These are phyloP conservation scores for Lizanozyma gosingica DNA, from an alignment of 1,139 yeast genomes.

Conservation along the genomic window DNA sequence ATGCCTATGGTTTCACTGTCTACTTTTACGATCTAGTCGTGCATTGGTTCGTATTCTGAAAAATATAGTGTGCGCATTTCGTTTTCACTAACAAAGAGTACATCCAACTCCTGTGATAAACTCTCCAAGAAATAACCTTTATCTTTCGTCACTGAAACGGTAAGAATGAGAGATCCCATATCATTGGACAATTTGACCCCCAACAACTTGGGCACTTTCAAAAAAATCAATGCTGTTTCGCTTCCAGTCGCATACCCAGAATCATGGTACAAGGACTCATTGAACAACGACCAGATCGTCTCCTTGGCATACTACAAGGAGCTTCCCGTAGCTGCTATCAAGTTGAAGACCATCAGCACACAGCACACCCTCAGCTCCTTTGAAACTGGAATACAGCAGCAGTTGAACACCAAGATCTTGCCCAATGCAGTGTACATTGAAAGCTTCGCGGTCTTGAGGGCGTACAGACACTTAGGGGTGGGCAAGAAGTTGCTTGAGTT, in stretches of 20 bases:
- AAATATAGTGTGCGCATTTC: too few relatives aligned
- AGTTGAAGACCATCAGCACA: slow-evolving; percentile 37
- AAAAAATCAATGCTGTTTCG: slow-evolving; percentile 35
- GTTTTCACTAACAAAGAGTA: too few relatives aligned
- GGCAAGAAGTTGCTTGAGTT: slow-evolving; percentile 52
- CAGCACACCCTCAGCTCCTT: slow-evolving; percentile 2
- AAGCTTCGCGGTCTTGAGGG: slow-evolving; percentile 54
- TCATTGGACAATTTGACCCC: slow-evolving; percentile 48
- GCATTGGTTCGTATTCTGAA: too few relatives aligned
- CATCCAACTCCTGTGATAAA: too few relatives aligned
- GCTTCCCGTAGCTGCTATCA: slow-evolving; percentile 65
- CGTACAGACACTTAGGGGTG: slow-evolving; percentile 52
- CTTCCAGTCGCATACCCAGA: slow-evolving; percentile 37
- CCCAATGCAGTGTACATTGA: slow-evolving; percentile 55
- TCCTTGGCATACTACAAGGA: slow-evolving; percentile 50
- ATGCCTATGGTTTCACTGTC: too few relatives aligned
- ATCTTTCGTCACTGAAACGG: neutral
- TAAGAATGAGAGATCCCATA: slow-evolving; percentile 27
- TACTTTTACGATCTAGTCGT: too few relatives aligned
- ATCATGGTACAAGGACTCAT: slow-evolving; percentile 35
- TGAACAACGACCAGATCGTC: slow-evolving; percentile 22
- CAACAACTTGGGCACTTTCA: slow-evolving; percentile 46
- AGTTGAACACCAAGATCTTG: slow-evolving; percentile 23
- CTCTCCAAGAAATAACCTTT: too few relatives aligned
- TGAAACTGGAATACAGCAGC: slow-evolving; percentile 17